Evolutionary conservation across 805 yeast genomes (phyloP).

Genomic region (Saturnispora kantuleensis): DNA sequence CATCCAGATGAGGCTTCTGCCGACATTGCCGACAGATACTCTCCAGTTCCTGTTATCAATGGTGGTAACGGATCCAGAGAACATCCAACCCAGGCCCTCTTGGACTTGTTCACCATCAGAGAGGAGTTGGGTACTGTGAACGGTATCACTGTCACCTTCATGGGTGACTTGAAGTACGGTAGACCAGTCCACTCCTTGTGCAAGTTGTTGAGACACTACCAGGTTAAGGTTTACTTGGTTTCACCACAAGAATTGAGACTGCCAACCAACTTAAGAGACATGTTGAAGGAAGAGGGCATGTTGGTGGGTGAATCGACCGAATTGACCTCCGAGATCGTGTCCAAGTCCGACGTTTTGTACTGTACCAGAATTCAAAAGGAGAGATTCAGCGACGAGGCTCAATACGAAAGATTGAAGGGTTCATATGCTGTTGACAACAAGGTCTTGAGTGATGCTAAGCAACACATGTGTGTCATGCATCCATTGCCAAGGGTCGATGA

Average conservation of each 20-base stretch:
- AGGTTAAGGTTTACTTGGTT: constrained; percentile 85
- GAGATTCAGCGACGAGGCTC: constrained; percentile 67
- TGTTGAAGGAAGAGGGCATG: constrained; percentile 59
- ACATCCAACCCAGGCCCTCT: constrained; percentile 97
- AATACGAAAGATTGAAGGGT: constrained; percentile 84
- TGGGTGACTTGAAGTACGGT: constrained; percentile 98
- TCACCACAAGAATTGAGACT: constrained; percentile 81
- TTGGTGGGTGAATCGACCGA: constrained; percentile 62
- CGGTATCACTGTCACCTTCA: constrained; percentile 94
- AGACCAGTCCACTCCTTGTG: constrained; percentile 97
- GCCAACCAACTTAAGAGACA: constrained; percentile 64
- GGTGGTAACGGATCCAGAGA: constrained; percentile 98
- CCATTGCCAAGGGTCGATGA: constrained; percentile 97
- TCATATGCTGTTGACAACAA: constrained; percentile 87
- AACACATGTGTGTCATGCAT: constrained; percentile 98
- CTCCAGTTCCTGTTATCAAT: constrained; percentile 93
- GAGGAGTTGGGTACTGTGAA: constrained; percentile 98
- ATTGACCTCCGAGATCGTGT: constrained; percentile 75
- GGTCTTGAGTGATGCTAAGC: constrained; percentile 85
- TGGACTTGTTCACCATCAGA: constrained; percentile 95
- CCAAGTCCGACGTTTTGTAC: constrained; percentile 88
- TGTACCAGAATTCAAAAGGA: constrained; percentile 98
- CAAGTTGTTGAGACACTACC: constrained; percentile 81
- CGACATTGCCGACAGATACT: constrained; percentile 87
- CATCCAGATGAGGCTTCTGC: constrained; percentile 93